Base-by-base conservation (phyloP, 176 grass and related monocot species). In the Alloteropsis semialata region DNA sequence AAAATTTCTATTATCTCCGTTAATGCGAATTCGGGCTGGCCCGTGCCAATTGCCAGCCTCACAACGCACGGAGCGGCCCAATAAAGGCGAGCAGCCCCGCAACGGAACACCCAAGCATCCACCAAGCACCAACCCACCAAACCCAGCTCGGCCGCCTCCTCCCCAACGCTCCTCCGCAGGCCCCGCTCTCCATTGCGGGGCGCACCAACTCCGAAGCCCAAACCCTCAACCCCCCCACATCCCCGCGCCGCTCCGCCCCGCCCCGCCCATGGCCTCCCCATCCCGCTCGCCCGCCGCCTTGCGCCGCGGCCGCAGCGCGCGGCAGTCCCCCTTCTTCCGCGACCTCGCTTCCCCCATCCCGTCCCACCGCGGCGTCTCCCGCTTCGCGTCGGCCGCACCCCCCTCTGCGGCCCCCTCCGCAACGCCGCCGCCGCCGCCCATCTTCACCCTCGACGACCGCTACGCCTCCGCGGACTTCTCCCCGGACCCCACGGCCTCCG, bases 381-480 rank as follows among this genome's bases (percentile, higher is more conserved):
- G 86, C 64, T 91, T 86, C 74, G 89, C 81, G 62, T 56, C 78
- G 28, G 60, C 41, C 7, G 7, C 74, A 24, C 48, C 65, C 21
- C 12, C 76, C 45, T n/a, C 74, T 13, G 41, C 72, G 5, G 50
- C 50, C 30, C 29, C 81, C 25, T 58, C 66, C 44, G 82, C 81
- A 41, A 32, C 83, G 46, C 83, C 80, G 65, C 91, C 91, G 16
- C 91, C 91, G 0, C 91, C 87, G 57, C 94, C 94, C 33, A 48
- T 97, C 29, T 97, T 94, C 78, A 93, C 91, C 63, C 91, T 97
- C 15, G 94, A 91, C 69, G 93, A 96, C 76, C 93, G 88, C 79
- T 60, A 79, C 19, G 84, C 85, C n/a, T 27, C 82, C 73, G 65
- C 72, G 36, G 94, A 97, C 69, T 82, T 97, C 84, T 81, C 89